A percentile compares a stretch with the other conserved stretches of the same genome.
These are phyloP conservation scores for Pelargonium nanum DNA, from an alignment of 345 rosid genomes.

Conservation along the genomic window DNA sequence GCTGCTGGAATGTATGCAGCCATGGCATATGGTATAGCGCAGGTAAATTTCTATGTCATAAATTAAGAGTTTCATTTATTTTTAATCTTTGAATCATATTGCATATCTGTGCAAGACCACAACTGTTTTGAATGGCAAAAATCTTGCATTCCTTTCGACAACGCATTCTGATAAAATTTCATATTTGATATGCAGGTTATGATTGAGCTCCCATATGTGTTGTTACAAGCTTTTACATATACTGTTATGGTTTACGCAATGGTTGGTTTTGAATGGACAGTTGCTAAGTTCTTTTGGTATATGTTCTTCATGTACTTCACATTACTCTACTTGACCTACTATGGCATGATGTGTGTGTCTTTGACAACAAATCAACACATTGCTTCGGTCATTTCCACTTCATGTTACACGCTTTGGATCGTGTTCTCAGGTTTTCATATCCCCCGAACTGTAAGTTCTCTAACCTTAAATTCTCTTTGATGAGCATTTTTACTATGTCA, in stretches of 20 bases:
- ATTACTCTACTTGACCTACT: constrained; percentile 39
- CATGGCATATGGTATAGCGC: constrained; percentile 60
- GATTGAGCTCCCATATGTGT: constrained; percentile 34
- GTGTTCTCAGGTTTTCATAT: constrained; percentile 53
- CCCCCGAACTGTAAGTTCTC: constrained; percentile 30
- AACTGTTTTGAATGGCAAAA: too few relatives aligned
- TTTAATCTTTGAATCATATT: too few relatives aligned
- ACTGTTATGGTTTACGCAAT: constrained; percentile 45
- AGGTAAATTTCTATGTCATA: constrained; percentile 20
- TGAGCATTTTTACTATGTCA: too few relatives aligned
- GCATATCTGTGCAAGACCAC: too few relatives aligned
- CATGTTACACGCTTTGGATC: constrained; percentile 43
- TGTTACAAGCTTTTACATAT: constrained; percentile 19
- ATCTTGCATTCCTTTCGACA: too few relatives aligned
- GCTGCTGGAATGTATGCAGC: constrained; percentile 72
- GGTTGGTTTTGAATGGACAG: constrained; percentile 48
- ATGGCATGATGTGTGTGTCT: constrained; percentile 61
- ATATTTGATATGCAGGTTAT: constrained; percentile 20
- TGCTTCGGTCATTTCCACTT: constrained; percentile 36
- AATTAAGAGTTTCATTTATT: too few relatives aligned
- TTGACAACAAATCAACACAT: constrained; percentile 44
- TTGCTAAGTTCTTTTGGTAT: constrained; percentile 44
- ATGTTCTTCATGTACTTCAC: constrained; percentile 19
- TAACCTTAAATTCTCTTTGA: too few relatives aligned
- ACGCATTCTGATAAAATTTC: too few relatives aligned